A percentile compares a stretch with the other conserved stretches of the same genome.
Evolutionary conservation across 2,329 filamentous ascomycete species (phyloP).

Genomic region (Cadophora sp.): DNA sequence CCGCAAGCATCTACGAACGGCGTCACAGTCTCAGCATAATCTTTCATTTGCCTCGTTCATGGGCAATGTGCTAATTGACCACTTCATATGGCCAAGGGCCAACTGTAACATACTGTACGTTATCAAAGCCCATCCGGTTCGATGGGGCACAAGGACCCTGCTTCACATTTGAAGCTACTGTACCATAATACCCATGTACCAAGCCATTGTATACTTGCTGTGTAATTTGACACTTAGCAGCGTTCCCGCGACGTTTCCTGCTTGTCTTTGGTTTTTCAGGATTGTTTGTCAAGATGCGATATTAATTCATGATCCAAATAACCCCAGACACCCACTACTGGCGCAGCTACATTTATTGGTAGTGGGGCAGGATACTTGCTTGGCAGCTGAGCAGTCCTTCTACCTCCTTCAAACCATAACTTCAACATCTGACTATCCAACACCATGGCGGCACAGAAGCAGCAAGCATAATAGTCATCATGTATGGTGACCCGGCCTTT

Average conservation of each 20-base stretch:
- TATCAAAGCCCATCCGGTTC: not conserved
- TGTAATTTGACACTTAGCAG: not conserved
- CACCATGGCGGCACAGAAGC: no score
- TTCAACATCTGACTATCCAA: not conserved
- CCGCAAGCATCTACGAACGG: constrained; percentile 38
- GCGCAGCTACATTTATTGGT: no score
- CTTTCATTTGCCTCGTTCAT: not conserved
- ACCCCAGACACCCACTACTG: no score
- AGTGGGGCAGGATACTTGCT: no score
- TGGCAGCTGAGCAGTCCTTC: not conserved
- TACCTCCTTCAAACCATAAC: not conserved
- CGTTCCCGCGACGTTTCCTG: not conserved
- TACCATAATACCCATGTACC: not conserved
- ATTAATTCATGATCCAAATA: no score
- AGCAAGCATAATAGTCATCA: no score
- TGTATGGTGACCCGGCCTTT: no score
- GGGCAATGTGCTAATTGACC: not conserved
- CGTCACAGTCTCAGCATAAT: constrained; percentile 7
- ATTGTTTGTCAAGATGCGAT: no score
- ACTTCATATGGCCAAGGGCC: not conserved
- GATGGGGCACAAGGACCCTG: not conserved
- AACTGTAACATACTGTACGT: not conserved
- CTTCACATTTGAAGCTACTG: not conserved
- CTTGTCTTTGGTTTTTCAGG: not conserved
- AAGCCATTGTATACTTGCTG: not conserved